Conservation (phyloP, 805 yeast genomes). For the Saturnispora sekii region DNA sequence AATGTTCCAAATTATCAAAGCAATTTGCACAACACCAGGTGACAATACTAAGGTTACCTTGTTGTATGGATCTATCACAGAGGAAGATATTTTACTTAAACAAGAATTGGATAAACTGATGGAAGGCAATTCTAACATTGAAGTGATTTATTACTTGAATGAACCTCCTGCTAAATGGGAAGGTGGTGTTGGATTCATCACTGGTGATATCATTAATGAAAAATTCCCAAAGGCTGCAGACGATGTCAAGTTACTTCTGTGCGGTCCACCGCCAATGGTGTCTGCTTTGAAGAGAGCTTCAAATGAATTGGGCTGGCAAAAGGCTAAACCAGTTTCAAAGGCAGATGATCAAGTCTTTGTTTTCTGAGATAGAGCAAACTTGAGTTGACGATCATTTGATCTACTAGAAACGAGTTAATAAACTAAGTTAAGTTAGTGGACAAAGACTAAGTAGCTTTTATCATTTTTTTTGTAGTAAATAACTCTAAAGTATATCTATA, state of each 20-base stretch:
- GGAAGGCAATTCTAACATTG: slow-evolving; percentile 48
- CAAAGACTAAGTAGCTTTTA: background rate
- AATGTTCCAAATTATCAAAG: slow-evolving; percentile 85
- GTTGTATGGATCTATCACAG: slow-evolving; percentile 73
- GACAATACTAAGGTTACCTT: slow-evolving; percentile 71
- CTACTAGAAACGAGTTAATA: too few species aligned
- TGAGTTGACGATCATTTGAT: too few species aligned
- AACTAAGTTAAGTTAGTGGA: too few species aligned
- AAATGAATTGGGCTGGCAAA: slow-evolving; percentile 60
- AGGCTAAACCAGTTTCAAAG: slow-evolving; percentile 83
- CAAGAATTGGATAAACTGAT: slow-evolving; percentile 68
- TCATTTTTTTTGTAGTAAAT: background rate
- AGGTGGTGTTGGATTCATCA: slow-evolving; percentile 73
- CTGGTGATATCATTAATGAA: slow-evolving; percentile 58
- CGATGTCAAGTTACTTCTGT: slow-evolving; percentile 63
- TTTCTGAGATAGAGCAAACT: slow-evolving; percentile 35
- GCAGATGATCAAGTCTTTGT: slow-evolving; percentile 86
- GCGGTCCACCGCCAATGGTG: slow-evolving; percentile 95
- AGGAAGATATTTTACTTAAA: slow-evolving; percentile 70
- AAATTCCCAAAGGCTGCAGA: slow-evolving; percentile 52
- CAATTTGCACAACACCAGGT: slow-evolving; percentile 63
- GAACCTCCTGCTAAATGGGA: slow-evolving; percentile 63
- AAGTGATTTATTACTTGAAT: slow-evolving; percentile 66
- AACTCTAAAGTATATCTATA: background rate
- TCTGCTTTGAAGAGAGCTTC: slow-evolving; percentile 77